These are phyloP conservation scores for Aspergillus haitiensis DNA, from an alignment of 495 filamentous ascomycete species.

Conservation along the genomic window DNA sequence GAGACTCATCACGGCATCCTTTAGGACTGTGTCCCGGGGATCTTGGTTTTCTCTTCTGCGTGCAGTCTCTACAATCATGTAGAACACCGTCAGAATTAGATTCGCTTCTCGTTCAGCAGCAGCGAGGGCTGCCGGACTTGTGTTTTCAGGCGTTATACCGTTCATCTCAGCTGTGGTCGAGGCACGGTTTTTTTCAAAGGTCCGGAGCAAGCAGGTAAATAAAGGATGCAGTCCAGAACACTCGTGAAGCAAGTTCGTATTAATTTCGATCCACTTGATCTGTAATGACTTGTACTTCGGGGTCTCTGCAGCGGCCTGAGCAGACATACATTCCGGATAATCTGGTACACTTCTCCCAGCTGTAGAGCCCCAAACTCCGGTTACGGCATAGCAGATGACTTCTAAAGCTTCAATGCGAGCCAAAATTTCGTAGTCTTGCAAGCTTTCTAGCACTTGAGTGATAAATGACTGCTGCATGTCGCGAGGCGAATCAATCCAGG, in stretches of 20 bases:
- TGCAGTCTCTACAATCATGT: constrained; percentile 69
- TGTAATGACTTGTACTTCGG: constrained; percentile 57
- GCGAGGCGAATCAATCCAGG: constrained; percentile 55
- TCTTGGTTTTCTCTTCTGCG: constrained; percentile 45
- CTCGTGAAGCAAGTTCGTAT: constrained; percentile 58
- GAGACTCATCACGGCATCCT: constrained; percentile 46
- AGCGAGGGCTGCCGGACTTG: constrained; percentile 36
- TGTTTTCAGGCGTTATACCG: constrained; percentile 33
- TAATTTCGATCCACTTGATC: constrained; percentile 67
- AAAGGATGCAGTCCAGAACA: constrained; percentile 60
- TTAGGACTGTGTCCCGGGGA: constrained; percentile 31
- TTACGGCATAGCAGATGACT: constrained; percentile 70
- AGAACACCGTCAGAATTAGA: constrained; percentile 62
- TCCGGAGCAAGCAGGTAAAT: constrained; percentile 57
- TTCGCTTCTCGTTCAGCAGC: constrained; percentile 50
- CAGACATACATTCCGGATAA: constrained; percentile 27
- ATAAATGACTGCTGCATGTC: constrained; percentile 49
- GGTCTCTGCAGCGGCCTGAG: constrained; percentile 37
- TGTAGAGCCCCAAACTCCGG: constrained; percentile 77
- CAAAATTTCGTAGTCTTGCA: constrained; percentile 52
- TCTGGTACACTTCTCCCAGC: constrained; percentile 49
- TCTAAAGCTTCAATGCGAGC: constrained; percentile 66
- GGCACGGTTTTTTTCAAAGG: constrained; percentile 54
- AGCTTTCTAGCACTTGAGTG: constrained; percentile 36
- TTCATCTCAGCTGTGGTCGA: constrained; percentile 32